Evolutionary conservation across 192 early-diverging fungal genomes (phyloP).

Genomic region (Coemansia sp.): DNA sequence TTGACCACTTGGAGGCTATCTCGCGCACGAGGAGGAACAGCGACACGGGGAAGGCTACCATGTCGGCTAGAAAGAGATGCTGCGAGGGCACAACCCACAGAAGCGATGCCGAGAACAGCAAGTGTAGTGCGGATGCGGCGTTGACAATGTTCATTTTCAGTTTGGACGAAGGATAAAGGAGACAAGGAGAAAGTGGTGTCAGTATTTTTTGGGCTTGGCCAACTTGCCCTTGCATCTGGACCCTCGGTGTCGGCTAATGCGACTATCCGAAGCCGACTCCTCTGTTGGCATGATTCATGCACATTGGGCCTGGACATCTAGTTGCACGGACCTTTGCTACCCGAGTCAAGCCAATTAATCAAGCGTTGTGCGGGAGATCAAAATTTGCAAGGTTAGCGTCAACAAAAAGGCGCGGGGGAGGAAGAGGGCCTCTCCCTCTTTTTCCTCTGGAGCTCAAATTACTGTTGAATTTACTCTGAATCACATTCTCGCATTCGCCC

Average conservation of each 20-base stretch:
- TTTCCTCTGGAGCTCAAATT: background rate
- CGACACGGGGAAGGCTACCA: constrained; percentile 44
- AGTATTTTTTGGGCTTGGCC: background rate
- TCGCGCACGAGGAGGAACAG: constrained; percentile 32
- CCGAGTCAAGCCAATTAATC: background rate
- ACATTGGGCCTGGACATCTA: too few relatives aligned
- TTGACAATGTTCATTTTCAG: constrained; percentile 16
- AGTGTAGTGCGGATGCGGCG: constrained; percentile 29
- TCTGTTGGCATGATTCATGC: too few relatives aligned
- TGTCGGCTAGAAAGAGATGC: constrained; percentile 32
- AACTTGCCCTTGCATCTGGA: background rate
- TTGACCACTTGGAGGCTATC: constrained; percentile 21
- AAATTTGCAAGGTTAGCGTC: background rate
- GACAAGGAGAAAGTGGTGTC: background rate
- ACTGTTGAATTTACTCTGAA: background rate
- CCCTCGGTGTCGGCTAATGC: background rate
- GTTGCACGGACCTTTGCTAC: background rate
- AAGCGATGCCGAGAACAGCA: constrained; percentile 32
- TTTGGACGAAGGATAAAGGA: too few relatives aligned
- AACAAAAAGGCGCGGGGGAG: background rate
- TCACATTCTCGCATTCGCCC: background rate
- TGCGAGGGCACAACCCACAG: constrained; percentile 44
- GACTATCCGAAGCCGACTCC: too few relatives aligned
- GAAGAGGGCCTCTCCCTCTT: background rate
- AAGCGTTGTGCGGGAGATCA: background rate